phyloP scores from a whole-genome alignment of 345 rosid genomes.

The Gynandropsis gynandra region DNA sequence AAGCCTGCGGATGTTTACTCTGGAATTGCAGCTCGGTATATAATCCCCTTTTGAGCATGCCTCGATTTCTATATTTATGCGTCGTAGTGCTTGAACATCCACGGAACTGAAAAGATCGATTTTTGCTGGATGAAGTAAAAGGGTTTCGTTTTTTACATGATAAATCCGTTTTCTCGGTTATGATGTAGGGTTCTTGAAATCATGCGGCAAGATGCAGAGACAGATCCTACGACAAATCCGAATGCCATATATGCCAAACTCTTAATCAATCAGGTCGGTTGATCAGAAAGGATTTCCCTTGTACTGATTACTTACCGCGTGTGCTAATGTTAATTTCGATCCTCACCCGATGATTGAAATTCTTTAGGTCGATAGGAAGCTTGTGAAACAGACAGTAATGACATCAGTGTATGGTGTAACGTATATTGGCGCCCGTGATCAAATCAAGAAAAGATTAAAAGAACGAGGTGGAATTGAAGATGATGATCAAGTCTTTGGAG shows the following conservation, averaged over 20 bases:
- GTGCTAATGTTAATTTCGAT: no score
- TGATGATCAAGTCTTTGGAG: constrained; percentile 46
- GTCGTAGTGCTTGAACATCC: neutral
- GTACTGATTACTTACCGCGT: constrained; percentile 15
- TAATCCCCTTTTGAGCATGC: no score
- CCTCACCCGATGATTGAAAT: constrained; percentile 24
- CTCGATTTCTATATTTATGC: no score
- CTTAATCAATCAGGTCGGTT: constrained; percentile 68
- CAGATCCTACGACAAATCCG: constrained; percentile 57
- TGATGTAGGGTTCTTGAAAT: constrained; percentile 65
- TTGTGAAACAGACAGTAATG: constrained; percentile 99
- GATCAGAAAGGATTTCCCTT: constrained; percentile 9
- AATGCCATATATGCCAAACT: constrained; percentile 52
- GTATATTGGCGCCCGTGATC: constrained; percentile 91
- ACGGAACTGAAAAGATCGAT: neutral
- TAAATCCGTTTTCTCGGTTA: constrained; percentile 6
- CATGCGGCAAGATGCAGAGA: constrained; percentile 64
- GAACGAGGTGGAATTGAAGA: constrained; percentile 64
- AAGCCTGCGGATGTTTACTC: constrained; percentile 96
- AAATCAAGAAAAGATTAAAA: constrained; percentile 85
- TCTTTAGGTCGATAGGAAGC: constrained; percentile 85
- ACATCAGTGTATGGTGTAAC: constrained; percentile 99
- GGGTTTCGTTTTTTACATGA: no score
- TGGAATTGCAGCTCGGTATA: constrained; percentile 83
- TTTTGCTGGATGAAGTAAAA: neutral